Evolutionary conservation across 495 filamentous ascomycete genomes (phyloP).

Genomic region (Hypoxylon trugodes): DNA sequence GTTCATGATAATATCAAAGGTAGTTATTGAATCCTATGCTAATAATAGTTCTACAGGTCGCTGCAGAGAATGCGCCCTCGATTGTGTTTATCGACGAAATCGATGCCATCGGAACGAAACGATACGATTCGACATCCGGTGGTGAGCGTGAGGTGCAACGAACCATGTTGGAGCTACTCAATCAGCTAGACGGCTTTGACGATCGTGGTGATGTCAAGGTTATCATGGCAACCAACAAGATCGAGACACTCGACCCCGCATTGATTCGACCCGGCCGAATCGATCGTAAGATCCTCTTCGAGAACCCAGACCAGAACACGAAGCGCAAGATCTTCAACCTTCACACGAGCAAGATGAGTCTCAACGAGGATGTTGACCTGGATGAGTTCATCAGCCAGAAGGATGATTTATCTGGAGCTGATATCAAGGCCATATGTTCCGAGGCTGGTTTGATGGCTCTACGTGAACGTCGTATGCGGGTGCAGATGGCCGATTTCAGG

Average conservation of each 20-base stretch:
- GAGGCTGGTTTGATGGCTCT: constrained; percentile 96
- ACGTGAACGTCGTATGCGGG: constrained; percentile 94
- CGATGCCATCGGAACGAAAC: constrained; percentile 98
- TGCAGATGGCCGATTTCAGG: constrained; percentile 98
- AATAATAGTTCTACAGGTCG: constrained; percentile 65
- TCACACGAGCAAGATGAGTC: constrained; percentile 99
- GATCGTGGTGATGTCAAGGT: constrained; percentile 99
- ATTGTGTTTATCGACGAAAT: constrained; percentile 99
- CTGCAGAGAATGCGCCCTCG: constrained; percentile 93
- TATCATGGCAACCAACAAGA: constrained; percentile 99
- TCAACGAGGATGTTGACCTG: constrained; percentile 92
- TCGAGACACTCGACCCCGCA: constrained; percentile 95
- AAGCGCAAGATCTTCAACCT: constrained; percentile 99
- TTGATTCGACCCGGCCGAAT: constrained; percentile 98
- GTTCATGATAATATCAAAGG: constrained; percentile 2
- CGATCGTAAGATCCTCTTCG: constrained; percentile 98
- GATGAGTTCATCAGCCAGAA: constrained; percentile 99
- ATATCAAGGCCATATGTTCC: constrained; percentile 99
- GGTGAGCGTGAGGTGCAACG: constrained; percentile 97
- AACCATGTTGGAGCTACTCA: constrained; percentile 98
- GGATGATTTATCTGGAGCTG: constrained; percentile 95
- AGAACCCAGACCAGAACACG: constrained; percentile 98
- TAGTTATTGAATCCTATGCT: constrained; percentile 15
- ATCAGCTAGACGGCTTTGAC: constrained; percentile 98
- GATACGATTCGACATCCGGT: constrained; percentile 96